Evolutionary conservation across 1,284 basidiomycete genomes (phyloP).

Genomic region (Trichosporon sp.): DNA sequence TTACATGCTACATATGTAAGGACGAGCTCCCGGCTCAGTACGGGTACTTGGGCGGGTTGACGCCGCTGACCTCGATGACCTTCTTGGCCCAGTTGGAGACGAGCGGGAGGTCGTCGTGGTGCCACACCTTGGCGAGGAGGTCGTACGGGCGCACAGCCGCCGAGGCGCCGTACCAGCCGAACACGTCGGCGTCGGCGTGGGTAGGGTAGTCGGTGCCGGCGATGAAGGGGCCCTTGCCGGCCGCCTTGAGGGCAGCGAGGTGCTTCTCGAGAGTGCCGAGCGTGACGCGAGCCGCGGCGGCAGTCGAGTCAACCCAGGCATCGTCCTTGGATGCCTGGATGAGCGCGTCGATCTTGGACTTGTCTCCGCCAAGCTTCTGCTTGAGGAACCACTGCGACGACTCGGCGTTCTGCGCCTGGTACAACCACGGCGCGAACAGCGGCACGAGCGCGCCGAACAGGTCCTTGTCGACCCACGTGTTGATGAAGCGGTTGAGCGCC

Average conservation of each 20-base stretch:
- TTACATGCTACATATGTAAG: not conserved
- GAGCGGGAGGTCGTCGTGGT: conserved; percentile 10
- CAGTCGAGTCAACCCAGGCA: conserved; percentile 6
- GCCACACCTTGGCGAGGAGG: conserved; percentile 1
- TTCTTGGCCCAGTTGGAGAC: conserved; percentile 5
- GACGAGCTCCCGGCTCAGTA: not conserved
- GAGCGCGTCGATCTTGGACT: conserved; percentile 7
- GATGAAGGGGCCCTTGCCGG: conserved; percentile 7
- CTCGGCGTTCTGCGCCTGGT: conserved; percentile 9
- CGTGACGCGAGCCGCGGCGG: not conserved
- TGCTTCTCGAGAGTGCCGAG: not conserved
- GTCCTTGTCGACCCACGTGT: conserved; percentile 25
- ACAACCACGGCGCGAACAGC: conserved; percentile 17
- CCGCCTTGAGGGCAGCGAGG: not conserved
- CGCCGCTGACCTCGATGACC: conserved; percentile 1
- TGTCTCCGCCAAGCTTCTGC: conserved; percentile 20
- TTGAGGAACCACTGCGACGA: conserved; percentile 22
- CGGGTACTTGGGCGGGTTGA: not conserved
- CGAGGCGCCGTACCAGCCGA: conserved; percentile 14
- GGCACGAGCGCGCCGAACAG: conserved; percentile 21
- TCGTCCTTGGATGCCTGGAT: not conserved
- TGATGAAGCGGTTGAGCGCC: conserved; percentile 26
- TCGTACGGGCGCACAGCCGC: conserved; percentile 1
- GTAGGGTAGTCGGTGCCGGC: conserved; percentile 10
- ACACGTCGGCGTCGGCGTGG: conserved; percentile 16